Percentiles rank a stretch among this genome's conserved stretches.
These are phyloP conservation scores for Cercophora scortea DNA, from an alignment of 495 filamentous ascomycete species.

Conservation along the genomic window DNA sequence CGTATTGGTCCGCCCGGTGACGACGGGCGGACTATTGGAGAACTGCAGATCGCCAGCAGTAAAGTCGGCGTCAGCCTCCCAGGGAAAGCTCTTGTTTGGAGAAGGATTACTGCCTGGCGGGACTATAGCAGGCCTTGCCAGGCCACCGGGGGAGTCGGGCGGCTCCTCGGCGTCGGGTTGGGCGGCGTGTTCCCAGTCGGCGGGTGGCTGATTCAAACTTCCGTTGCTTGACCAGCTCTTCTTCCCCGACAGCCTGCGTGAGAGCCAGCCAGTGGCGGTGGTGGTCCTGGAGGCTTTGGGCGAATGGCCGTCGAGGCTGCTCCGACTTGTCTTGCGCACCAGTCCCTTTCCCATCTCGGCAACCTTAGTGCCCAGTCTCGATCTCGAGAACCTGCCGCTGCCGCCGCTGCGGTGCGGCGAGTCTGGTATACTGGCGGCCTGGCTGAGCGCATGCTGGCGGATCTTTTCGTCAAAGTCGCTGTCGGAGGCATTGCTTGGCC, in stretches of 20 bases:
- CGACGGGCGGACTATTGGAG: slow-evolving; percentile 52
- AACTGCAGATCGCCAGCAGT: slow-evolving; percentile 54
- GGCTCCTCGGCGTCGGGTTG: slow-evolving; percentile 26
- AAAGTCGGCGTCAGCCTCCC: slow-evolving; percentile 55
- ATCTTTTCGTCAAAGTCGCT: slow-evolving; percentile 24
- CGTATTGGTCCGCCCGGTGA: slow-evolving; percentile 31
- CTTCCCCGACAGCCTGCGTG: slow-evolving; percentile 16
- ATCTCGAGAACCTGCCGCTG: slow-evolving; percentile 24
- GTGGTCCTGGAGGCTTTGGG: slow-evolving; percentile 2
- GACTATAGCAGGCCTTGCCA: slow-evolving; percentile 27
- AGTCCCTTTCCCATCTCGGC: slow-evolving; percentile 26
- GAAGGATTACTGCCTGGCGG: slow-evolving; percentile 27
- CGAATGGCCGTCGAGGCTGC: slow-evolving; percentile 15
- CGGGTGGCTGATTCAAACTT: neutral
- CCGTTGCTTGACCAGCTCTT: slow-evolving; percentile 7
- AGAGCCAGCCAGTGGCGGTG: slow-evolving; percentile 12
- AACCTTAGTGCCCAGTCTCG: slow-evolving; percentile 20
- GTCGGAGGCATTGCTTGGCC: slow-evolving; percentile 17
- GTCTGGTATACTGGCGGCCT: slow-evolving; percentile 8
- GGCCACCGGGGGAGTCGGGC: slow-evolving; percentile 11
- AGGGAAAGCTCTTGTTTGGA: slow-evolving; percentile 42
- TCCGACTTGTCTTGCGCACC: slow-evolving; percentile 27
- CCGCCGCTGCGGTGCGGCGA: slow-evolving; percentile 18
- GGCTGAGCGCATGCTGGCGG: slow-evolving; percentile 12
- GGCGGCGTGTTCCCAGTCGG: slow-evolving; percentile 22